Percentiles rank a stretch among this genome's conserved stretches.
These are phyloP conservation scores for Alloteropsis semialata DNA, from an alignment of 176 grass and related monocot genomes.

Conservation along the genomic window DNA sequence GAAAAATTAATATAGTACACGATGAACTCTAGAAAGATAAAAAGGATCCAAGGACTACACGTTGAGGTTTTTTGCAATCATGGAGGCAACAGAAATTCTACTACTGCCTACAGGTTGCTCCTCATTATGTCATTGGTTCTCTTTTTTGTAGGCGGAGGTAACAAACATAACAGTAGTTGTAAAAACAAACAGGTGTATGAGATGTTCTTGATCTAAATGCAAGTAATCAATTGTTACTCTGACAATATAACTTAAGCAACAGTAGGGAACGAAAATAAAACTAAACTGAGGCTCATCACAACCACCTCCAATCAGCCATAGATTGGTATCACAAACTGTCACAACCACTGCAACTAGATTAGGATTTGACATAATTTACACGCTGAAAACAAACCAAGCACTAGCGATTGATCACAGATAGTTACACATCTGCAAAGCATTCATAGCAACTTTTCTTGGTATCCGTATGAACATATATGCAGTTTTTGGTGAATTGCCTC, in stretches of 20 bases:
- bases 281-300: background rate
- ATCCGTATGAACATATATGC: background rate
- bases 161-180: background rate
- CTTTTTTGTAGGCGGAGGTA: too few species aligned
- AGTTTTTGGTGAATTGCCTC: background rate
- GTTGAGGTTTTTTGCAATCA: too few species aligned
- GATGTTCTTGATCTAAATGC: background rate
- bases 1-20: background rate
- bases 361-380: background rate
- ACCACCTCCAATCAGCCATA: background rate
- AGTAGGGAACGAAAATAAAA: background rate
- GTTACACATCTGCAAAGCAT: background rate
- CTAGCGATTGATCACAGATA: background rate
- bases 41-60: background rate
- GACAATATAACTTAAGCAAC: background rate
- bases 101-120: too few species aligned
- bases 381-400: background rate
- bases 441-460: background rate
- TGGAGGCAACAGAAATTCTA: background rate
- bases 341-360: conserved; percentile 2
- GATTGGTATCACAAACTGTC: background rate
- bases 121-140: too few species aligned
- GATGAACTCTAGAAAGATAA: background rate
- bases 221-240: background rate
- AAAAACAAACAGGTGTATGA: too few species aligned